A percentile compares a stretch with the other conserved stretches of the same genome.
Evolutionary conservation across 2,329 filamentous ascomycete species (phyloP).

Genomic region (Trichoderma sp.): DNA sequence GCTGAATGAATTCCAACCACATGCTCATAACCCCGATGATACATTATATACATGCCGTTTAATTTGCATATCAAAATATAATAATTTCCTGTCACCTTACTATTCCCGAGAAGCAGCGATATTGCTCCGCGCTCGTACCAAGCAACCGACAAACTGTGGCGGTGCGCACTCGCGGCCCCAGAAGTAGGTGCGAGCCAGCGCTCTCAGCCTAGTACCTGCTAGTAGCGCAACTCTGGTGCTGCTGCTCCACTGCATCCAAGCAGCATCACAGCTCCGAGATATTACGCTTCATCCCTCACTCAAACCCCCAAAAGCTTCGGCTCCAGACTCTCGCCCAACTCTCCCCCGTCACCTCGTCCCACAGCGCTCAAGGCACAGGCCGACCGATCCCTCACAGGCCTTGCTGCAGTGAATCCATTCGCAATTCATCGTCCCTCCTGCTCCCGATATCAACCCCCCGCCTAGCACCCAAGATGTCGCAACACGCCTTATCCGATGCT

Average conservation of each 20-base stretch:
- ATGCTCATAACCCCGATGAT: background rate
- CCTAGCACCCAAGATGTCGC: slow-evolving; percentile 68
- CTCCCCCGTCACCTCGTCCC: background rate
- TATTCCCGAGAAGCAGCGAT: background rate
- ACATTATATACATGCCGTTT: no score
- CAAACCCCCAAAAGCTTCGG: background rate
- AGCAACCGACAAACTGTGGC: slow-evolving; percentile 1
- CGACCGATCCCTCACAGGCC: background rate
- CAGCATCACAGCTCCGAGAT: slow-evolving; percentile 17
- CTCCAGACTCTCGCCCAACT: background rate
- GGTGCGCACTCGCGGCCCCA: slow-evolving; percentile 15
- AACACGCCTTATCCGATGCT: slow-evolving; percentile 96
- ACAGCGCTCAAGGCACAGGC: background rate
- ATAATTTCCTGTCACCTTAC: background rate
- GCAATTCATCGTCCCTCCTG: background rate
- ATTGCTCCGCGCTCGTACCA: background rate
- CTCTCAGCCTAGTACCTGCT: background rate
- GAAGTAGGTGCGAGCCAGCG: slow-evolving; percentile 12
- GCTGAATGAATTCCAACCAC: background rate
- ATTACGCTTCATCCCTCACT: slow-evolving; percentile 14
- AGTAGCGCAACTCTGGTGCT: slow-evolving; percentile 9
- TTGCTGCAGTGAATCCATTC: background rate
- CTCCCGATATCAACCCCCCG: background rate
- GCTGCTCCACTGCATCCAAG: slow-evolving; percentile 3
- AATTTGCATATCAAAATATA: background rate